phyloP scores from a whole-genome alignment of 345 rosid genomes.

The Citrus cavaleriei region DNA sequence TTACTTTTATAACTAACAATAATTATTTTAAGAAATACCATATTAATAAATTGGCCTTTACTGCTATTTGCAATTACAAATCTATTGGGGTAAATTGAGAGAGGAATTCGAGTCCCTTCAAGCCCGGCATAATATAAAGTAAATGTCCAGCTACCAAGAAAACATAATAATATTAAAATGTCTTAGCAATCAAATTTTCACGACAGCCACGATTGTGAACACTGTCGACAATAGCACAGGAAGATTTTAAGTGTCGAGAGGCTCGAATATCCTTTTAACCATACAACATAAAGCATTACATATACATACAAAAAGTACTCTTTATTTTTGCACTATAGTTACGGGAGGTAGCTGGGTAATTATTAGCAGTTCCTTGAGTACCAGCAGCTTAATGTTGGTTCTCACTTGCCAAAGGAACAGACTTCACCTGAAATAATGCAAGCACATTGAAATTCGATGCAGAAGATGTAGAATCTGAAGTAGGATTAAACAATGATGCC shows the following conservation, averaged over 20 bases:
- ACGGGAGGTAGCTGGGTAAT: not conserved
- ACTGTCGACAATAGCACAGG: not conserved
- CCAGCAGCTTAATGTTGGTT: constrained; percentile 35
- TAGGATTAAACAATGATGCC: not conserved
- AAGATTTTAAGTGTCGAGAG: not conserved
- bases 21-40: no score
- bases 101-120: no score
- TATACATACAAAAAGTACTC: not conserved
- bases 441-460: not conserved
- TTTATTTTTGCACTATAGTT: constrained; percentile 12
- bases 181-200: not conserved
- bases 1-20: no score
- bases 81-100: no score
- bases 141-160: not conserved
- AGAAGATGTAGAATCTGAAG: not conserved
- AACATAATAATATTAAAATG: not conserved
- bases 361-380: not conserved
- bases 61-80: no score
- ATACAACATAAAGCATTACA: not conserved
- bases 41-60: no score
- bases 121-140: no score
- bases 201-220: not conserved
- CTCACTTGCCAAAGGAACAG: constrained; percentile 67
- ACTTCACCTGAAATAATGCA: constrained; percentile 55
- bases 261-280: not conserved